Conservation (phyloP, 2,329 filamentous ascomycete genomes). For the Penicillium aurantiogriseum region DNA sequence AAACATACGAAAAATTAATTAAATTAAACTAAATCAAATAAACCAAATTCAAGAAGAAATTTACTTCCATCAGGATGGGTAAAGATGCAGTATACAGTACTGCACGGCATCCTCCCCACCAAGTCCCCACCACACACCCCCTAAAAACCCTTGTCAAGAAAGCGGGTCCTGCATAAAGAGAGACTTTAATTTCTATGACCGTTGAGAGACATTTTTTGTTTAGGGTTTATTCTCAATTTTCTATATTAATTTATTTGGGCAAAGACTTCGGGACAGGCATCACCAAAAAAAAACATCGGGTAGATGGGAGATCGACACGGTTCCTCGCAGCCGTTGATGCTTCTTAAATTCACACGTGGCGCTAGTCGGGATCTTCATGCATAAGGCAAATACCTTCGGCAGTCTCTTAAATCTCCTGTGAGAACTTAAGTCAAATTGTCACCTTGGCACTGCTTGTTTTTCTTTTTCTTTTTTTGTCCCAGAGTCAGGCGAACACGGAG, state of each 20-base stretch:
- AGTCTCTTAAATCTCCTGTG: constrained; percentile 2
- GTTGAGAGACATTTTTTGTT: not conserved
- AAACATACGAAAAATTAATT: not conserved
- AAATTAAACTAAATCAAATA: not conserved
- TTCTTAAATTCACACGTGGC: constrained; percentile 39
- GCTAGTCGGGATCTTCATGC: constrained; percentile 41
- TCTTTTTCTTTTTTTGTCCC: not conserved
- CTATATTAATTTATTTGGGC: not conserved
- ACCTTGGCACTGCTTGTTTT: not conserved
- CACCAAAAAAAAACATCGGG: constrained; percentile 23
- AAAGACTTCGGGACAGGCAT: constrained; percentile 7
- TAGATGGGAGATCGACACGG: constrained; percentile 39
- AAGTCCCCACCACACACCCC: constrained; percentile 5
- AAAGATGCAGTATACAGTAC: constrained; percentile 16
- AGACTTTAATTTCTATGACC: constrained; percentile 13
- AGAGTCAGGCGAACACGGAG: constrained; percentile 10
- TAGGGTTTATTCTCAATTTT: not conserved
- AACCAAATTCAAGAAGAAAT: not conserved
- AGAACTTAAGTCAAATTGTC: not conserved
- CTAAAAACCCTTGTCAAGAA: constrained; percentile 11
- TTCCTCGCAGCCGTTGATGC: constrained; percentile 40
- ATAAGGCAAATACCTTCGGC: constrained; percentile 18
- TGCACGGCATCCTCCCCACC: constrained; percentile 9
- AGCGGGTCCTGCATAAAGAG: constrained; percentile 21
- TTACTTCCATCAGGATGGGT: constrained; percentile 1